Conservation (phyloP, 331 rosid genomes). For the Cydonia oblonga region DNA sequence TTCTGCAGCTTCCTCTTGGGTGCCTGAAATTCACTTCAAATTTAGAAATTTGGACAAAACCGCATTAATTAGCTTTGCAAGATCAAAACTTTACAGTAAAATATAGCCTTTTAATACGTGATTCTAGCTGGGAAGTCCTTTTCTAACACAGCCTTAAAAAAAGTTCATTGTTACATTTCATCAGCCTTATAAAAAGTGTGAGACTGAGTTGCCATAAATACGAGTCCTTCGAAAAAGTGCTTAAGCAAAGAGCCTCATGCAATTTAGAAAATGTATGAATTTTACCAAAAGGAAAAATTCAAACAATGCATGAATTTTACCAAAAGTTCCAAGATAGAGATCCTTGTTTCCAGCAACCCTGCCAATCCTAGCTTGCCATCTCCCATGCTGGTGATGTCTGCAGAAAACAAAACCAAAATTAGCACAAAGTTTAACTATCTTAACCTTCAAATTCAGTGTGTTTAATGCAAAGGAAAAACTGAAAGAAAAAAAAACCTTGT, state of each 20-base stretch:
- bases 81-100: not conserved
- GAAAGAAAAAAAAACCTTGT: slow-evolving; percentile 43
- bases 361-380: slow-evolving; percentile 99
- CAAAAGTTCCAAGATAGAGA: slow-evolving; percentile 94
- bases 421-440: not conserved
- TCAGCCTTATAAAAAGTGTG: slow-evolving; percentile 51
- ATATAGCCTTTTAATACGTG: slow-evolving; percentile 15
- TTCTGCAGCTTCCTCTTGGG: slow-evolving; percentile 99
- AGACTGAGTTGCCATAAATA: slow-evolving; percentile 17
- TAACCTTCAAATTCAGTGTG: not conserved
- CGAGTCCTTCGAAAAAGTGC: not conserved
- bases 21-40: slow-evolving; percentile 35
- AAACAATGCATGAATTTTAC: slow-evolving; percentile 30
- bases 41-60: not conserved
- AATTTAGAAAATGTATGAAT: not conserved
- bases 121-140: slow-evolving; percentile 14
- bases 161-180: slow-evolving; percentile 15
- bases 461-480: not conserved
- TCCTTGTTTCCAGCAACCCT: slow-evolving; percentile 98
- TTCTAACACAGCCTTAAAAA: slow-evolving; percentile 36
- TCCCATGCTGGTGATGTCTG: slow-evolving; percentile 96
- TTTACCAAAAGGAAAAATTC: not conserved
- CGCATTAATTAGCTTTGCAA: not conserved
- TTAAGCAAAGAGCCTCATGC: not conserved
- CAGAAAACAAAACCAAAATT: not conserved